Base-by-base conservation (phyloP, 163 green algal genomes). In the Scenedesmus sp. region DNA sequence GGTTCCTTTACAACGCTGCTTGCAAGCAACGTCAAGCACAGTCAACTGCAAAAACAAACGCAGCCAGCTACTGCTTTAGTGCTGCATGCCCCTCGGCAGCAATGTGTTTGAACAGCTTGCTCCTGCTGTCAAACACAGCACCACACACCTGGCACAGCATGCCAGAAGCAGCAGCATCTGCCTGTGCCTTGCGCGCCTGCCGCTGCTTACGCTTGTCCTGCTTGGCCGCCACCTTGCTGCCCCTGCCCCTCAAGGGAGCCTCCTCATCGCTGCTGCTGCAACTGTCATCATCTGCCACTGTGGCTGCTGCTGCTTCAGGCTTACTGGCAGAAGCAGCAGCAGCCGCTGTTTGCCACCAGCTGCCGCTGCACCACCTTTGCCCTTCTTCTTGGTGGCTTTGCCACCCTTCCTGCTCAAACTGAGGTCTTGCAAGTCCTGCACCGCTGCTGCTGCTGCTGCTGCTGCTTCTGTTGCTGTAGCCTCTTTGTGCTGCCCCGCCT, bases 91-190 rank as follows among this genome's bases (percentile, higher is more conserved):
- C 95, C 20, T 88, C 95, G 3, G 91, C 72, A 16, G 92, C 86
- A 1, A 98, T 95, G 89, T 98, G 96, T 83, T 97, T 95, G 92
- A 98, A 98, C 68, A 98, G 90, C 86, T 96, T 89, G 53, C 92
- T 97, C 16, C 96, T 93, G 49, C 89, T 94, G 7, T 51, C 59
- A 89, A 97, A 98, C 24, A 76, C 83, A 13, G 61, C 33, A 0
- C 94, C 85, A 89, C 96, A 98, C 30, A 97, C 89, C 9, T 65
- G 79, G 89, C 96, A 98, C 30, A 37, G 20, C 49, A 95, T 73
- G 2, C 35, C 68, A 4, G 51, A 65, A 44, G 72, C 65, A 87
- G 81, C 24, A n/a, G 78, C 65, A 35, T 81, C 89, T 33, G 72
- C 89, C 43, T 88, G 88, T 30, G 37, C 88, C 83, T 91, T 91